phyloP scores from a whole-genome alignment of 768 basidiomycete genomes.

The Trametes sanguinea region DNA sequence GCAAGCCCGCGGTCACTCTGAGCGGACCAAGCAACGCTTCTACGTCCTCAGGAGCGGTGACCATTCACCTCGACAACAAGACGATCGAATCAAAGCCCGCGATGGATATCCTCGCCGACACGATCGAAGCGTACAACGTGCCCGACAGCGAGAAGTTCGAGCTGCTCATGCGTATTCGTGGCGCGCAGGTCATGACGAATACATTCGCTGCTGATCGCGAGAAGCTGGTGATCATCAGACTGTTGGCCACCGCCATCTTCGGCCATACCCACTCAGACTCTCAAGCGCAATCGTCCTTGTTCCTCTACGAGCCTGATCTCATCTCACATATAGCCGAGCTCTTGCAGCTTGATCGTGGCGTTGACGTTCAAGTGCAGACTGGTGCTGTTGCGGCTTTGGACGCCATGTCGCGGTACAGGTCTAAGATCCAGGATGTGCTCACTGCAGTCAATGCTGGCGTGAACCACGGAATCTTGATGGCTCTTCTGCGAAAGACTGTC shows the following conservation, averaged over 20 bases:
- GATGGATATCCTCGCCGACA: constrained; percentile 79
- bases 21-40: constrained; percentile 35
- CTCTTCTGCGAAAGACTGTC: constrained; percentile 80
- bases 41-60: constrained; percentile 49
- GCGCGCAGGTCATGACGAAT: constrained; percentile 66
- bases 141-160: constrained; percentile 87
- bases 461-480: constrained; percentile 94
- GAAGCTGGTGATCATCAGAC: constrained; percentile 77
- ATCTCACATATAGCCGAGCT: constrained; percentile 87
- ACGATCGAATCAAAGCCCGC: constrained; percentile 60
- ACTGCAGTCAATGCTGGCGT: constrained; percentile 93
- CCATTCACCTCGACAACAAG: constrained; percentile 62
- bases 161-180: constrained; percentile 81
- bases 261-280: constrained; percentile 83
- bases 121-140: constrained; percentile 64
- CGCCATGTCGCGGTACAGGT: constrained; percentile 82
- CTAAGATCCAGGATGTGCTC: constrained; percentile 82
- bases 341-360: constrained; percentile 73
- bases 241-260: constrained; percentile 89
- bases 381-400: constrained; percentile 90
- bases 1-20: constrained; percentile 40
- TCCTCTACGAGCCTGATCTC: constrained; percentile 94
- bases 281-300: constrained; percentile 77
- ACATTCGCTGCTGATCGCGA: constrained; percentile 65
- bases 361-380: constrained; percentile 75